Evolutionary conservation across 2,329 filamentous ascomycete genomes (phyloP).

Genomic region (Hypoxylon sp.): DNA sequence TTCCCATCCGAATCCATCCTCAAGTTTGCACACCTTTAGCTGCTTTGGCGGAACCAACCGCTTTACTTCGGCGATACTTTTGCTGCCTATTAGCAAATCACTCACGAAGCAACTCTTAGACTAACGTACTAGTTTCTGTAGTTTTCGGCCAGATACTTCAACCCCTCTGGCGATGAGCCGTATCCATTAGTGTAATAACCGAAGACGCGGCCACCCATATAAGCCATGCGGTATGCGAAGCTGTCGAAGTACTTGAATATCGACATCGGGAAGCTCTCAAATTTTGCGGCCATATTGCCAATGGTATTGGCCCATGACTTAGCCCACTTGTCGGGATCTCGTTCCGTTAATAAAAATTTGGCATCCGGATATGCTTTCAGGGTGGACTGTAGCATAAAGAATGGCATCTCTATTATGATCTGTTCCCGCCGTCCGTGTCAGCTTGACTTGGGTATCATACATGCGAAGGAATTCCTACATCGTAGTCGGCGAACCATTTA

Average conservation of each 20-base stretch:
- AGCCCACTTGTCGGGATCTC: constrained; percentile 56
- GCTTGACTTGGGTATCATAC: constrained; percentile 1
- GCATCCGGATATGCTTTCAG: constrained; percentile 55
- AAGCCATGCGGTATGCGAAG: constrained; percentile 24
- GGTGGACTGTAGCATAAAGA: constrained; percentile 53
- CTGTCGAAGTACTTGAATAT: constrained; percentile 49
- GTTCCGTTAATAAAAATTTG: constrained; percentile 57
- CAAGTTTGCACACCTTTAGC: constrained; percentile 49
- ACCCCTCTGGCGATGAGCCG: constrained; percentile 40
- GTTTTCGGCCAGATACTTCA: constrained; percentile 42
- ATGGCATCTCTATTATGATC: constrained; percentile 53
- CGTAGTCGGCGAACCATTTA: constrained; percentile 59
- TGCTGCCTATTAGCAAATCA: constrained; percentile 4
- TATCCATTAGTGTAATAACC: constrained; percentile 44
- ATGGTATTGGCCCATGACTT: constrained; percentile 53
- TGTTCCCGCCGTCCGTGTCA: constrained; percentile 11
- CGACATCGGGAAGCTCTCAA: constrained; percentile 48
- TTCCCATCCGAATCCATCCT: constrained; percentile 52
- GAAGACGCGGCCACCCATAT: constrained; percentile 8
- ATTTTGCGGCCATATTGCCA: constrained; percentile 19
- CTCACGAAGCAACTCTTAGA: background rate
- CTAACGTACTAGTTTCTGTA: constrained; percentile 50
- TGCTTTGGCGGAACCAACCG: constrained; percentile 48
- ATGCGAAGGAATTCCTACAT: constrained; percentile 48
- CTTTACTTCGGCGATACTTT: constrained; percentile 52